Conservation (phyloP, 2,329 filamentous ascomycete species). For the Epichloe gansuensis region DNA sequence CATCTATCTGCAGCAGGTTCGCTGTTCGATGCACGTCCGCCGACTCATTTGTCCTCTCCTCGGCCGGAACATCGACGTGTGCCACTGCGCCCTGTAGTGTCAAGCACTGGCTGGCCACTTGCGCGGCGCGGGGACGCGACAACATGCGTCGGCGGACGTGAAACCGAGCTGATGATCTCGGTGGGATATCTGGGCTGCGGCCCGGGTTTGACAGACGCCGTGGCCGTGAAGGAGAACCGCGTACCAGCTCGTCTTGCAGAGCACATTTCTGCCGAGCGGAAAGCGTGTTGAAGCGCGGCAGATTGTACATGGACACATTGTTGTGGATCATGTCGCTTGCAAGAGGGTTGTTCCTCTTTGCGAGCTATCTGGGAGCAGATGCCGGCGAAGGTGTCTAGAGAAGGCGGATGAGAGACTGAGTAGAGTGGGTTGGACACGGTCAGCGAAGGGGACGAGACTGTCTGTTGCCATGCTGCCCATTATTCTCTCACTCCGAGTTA, state of each 20-base stretch:
- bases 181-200: slow-evolving; percentile 43
- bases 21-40: no score
- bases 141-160: slow-evolving; percentile 35
- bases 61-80: no score
- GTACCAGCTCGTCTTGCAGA: no score
- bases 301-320: no score
- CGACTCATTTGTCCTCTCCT: no score
- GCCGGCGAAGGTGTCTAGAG: slow-evolving; percentile 21
- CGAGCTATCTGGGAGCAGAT: slow-evolving; percentile 30
- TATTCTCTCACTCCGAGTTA: not conserved
- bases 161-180: slow-evolving; percentile 55
- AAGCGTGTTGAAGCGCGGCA: no score
- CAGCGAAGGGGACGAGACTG: slow-evolving; percentile 2
- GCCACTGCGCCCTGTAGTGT: no score
- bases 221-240: no score
- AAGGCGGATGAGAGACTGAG: no score
- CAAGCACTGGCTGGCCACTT: slow-evolving; percentile 38
- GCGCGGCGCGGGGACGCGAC: slow-evolving; percentile 39
- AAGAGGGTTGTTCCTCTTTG: slow-evolving; percentile 29
- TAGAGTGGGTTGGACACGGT: not conserved
- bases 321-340: no score
- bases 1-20: no score
- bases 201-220: slow-evolving; percentile 5
- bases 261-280: no score
- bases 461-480: slow-evolving; percentile 6